Evolutionary conservation across 305 asterid species (phyloP), one percentile per base, ranked within the genome.

Genomic region (Galium porrigens): DNA sequence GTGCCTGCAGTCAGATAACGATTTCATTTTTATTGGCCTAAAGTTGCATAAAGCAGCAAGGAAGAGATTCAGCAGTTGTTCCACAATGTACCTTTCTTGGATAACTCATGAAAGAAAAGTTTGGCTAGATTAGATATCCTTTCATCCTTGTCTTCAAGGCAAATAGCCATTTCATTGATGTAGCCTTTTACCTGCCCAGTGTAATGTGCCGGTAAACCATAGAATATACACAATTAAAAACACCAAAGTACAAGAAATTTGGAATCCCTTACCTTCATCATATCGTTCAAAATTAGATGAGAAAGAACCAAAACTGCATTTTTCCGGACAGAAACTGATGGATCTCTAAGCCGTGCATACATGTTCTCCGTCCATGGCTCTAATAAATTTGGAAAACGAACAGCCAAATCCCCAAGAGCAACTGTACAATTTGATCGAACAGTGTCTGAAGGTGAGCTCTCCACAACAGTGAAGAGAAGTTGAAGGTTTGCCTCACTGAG

Each of bases 331-430:
- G 88, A 74, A 58, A 72, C 81, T 56, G 98, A 84, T 58, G 81
- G 83, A 83, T 91, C 98, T 53, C 86, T 83, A 63, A 91, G 85
- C 44, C 98, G 89, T 66, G 94, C 85, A 70, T 91, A 91, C 92
- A 85, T 88, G 74, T 91, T 82, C 83, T 91, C 96, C 30, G 98
- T 91, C 96, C 98, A 91, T 64, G 98, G 98, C 82, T 91, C 96
- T 78, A 91, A 76, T 58, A 88, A 77, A 78, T 91, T 91, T 11
- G 98, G 98, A 78, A 86, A 91, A 39, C 98, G 94, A 73, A 85
- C 96, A 39, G 95, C 94, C 73, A 91, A 80, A 76, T 91, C 98
- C 72, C 96, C 98, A 69, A 91, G 94, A 61, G 98, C 96, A 66
- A 88, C 86, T 7, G 96, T 91, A 83, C 95, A 91, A 78, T 88